Conservation (phyloP, 208 protist species). For the Wallacemonas sp. region DNA sequence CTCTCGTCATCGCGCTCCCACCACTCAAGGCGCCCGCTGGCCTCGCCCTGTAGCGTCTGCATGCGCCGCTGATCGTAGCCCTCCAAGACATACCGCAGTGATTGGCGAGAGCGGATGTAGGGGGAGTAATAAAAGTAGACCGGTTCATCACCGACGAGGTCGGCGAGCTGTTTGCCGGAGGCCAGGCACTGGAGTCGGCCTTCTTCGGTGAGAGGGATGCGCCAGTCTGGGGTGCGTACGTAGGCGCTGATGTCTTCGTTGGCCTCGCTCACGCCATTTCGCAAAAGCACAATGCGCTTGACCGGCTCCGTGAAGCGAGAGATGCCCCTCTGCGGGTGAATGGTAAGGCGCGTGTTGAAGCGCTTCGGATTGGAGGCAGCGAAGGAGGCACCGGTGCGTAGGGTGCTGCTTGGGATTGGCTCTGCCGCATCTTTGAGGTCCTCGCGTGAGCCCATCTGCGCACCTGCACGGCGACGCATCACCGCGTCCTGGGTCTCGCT, state of each 20-base stretch:
- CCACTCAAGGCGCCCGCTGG: slow-evolving; percentile 24
- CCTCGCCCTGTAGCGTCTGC: slow-evolving; percentile 10
- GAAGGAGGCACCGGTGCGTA: not conserved
- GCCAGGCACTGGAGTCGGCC: slow-evolving; percentile 66
- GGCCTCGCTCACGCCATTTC: slow-evolving; percentile 76
- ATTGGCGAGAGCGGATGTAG: slow-evolving; percentile 83
- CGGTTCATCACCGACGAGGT: slow-evolving; percentile 71
- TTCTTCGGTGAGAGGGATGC: slow-evolving; percentile 79
- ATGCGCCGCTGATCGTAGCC: slow-evolving; percentile 62
- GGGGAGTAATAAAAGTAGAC: slow-evolving; percentile 93
- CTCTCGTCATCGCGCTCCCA: slow-evolving; percentile 38
- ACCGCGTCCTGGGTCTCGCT: not conserved
- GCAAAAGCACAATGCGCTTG: slow-evolving; percentile 90
- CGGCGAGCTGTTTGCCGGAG: slow-evolving; percentile 69
- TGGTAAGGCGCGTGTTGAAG: slow-evolving; percentile 9
- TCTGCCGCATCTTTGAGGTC: too few species aligned
- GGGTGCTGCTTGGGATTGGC: not conserved
- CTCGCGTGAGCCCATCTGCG: too few species aligned
- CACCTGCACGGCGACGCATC: not conserved
- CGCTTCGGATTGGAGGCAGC: not conserved
- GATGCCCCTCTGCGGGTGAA: slow-evolving; percentile 11
- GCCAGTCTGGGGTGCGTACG: slow-evolving; percentile 85
- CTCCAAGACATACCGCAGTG: slow-evolving; percentile 68
- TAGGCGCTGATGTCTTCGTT: slow-evolving; percentile 72
- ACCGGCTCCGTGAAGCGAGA: slow-evolving; percentile 63